Evolutionary conservation across 1,284 basidiomycete species (phyloP).

Genomic region (Leccinum subrobustum): DNA sequence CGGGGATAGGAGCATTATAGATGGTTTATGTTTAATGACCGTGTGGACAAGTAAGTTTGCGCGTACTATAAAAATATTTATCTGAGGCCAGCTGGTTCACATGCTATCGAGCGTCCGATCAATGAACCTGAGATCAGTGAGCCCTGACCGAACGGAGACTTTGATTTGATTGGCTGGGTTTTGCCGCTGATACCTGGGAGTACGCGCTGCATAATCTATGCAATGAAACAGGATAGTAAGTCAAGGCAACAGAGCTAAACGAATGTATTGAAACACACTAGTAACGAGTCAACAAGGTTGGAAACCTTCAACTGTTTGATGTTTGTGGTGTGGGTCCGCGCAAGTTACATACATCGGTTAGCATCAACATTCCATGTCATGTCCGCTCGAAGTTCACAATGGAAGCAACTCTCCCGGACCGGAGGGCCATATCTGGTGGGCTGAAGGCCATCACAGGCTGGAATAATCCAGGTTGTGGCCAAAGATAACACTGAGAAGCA

Average conservation of each 20-base stretch:
- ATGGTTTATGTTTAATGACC: not conserved
- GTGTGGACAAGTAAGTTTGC: not conserved
- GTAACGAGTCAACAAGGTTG: not conserved
- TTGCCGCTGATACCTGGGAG: not conserved
- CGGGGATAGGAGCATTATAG: not conserved
- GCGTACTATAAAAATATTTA: not conserved
- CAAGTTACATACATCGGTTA: not conserved
- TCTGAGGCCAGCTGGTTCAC: not conserved
- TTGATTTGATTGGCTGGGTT: not conserved
- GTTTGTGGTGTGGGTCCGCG: not conserved
- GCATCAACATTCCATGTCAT: not conserved
- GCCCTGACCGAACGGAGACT: not conserved
- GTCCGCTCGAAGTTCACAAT: not conserved
- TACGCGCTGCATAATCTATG: not conserved
- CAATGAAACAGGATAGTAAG: not conserved
- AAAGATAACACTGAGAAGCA: slow-evolving; percentile 7
- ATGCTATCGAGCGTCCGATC: not conserved
- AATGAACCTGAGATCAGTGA: not conserved
- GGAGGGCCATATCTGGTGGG: not conserved
- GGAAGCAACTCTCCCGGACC: not conserved
- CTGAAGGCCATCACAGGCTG: not conserved
- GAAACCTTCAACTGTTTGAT: not conserved
- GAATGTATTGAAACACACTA: not conserved
- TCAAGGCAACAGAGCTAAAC: not conserved
- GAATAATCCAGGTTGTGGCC: not conserved